phyloP scores from a whole-genome alignment of 2,329 filamentous ascomycete genomes.

The Aspergillus tamarii region DNA sequence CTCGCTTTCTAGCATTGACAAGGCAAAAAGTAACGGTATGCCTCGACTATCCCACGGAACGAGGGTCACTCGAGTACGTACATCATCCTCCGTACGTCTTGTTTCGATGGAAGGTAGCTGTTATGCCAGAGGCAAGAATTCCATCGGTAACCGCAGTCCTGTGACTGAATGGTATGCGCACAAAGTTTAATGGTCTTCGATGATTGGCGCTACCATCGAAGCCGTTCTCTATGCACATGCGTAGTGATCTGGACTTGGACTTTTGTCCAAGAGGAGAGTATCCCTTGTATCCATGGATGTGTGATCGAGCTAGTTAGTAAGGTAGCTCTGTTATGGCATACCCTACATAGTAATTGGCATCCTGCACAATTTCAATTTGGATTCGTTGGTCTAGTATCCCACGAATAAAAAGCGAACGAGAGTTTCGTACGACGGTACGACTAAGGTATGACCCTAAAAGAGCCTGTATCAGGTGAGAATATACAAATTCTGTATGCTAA shows the following conservation, averaged over 20 bases:
- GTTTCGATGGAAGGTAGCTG: neutral
- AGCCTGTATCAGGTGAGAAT: neutral
- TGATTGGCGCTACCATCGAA: neutral
- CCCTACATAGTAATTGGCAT: neutral
- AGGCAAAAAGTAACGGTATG: neutral
- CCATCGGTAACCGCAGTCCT: neutral
- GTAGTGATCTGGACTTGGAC: neutral
- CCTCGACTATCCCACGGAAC: neutral
- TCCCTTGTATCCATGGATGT: neutral
- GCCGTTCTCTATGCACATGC: neutral
- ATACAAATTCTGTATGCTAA: neutral
- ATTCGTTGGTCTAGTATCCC: neutral
- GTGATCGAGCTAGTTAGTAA: neutral
- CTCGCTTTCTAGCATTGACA: neutral
- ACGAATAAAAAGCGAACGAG: neutral
- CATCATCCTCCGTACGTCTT: neutral
- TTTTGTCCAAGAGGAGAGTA: neutral
- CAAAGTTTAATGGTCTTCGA: neutral
- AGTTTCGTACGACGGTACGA: neutral
- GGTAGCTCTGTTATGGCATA: neutral
- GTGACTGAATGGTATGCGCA: neutral
- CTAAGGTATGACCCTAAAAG: neutral
- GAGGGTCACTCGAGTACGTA: neutral
- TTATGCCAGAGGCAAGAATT: neutral
- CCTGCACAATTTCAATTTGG: neutral